Evolutionary conservation across 2,329 filamentous ascomycete genomes (phyloP).

Genomic region (Metarhizium sp.): DNA sequence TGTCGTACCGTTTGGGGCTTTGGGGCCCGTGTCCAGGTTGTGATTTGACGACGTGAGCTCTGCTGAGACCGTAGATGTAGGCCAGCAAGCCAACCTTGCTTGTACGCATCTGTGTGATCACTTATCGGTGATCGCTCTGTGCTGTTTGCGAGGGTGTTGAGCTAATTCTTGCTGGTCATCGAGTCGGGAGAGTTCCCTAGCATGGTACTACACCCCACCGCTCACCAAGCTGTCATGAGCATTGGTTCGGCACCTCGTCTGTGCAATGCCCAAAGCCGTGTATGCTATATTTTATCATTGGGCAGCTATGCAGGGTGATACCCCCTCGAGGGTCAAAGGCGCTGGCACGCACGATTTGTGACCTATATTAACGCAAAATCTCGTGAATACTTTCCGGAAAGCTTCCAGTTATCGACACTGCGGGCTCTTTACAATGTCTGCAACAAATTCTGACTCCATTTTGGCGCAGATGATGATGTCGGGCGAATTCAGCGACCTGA

Average conservation of each 20-base stretch:
- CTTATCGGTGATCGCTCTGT: background rate
- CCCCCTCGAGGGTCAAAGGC: background rate
- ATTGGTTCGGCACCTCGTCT: background rate
- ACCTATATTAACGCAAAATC: background rate
- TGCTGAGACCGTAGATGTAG: background rate
- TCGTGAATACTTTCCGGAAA: background rate
- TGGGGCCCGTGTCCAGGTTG: background rate
- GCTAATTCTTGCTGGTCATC: background rate
- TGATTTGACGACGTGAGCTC: background rate
- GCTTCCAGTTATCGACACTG: background rate
- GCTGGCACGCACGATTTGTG: background rate
- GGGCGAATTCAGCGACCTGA: conserved; percentile 13
- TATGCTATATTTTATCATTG: background rate
- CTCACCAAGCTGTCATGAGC: too few species aligned
- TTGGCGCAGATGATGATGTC: conserved; percentile 5
- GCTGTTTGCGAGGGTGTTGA: background rate
- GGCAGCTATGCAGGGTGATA: background rate
- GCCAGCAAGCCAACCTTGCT: background rate
- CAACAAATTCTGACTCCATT: background rate
- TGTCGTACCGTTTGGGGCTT: background rate
- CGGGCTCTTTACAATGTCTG: too few species aligned
- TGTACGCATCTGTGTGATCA: background rate
- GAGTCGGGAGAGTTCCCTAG: too few species aligned
- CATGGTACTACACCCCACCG: too few species aligned
- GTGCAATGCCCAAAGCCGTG: background rate